phyloP scores from a whole-genome alignment of 202 grass and related monocot genomes.

The Dendrocalamus latiflorus region DNA sequence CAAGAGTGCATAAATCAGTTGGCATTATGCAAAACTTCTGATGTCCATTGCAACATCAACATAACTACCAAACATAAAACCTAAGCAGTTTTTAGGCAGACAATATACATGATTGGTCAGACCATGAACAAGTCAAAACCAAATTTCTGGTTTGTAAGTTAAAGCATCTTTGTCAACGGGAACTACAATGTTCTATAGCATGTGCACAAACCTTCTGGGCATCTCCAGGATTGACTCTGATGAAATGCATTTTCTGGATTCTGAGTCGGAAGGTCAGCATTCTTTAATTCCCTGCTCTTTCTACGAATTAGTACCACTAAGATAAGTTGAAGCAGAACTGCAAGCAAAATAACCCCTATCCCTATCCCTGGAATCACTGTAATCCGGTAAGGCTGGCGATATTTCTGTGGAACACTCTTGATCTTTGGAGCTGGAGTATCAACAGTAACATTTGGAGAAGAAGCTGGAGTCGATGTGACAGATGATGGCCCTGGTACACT shows the following conservation, averaged over 20 bases:
- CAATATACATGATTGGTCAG: too few species aligned
- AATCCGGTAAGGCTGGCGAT: slow-evolving; percentile 56
- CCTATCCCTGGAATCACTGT: slow-evolving; percentile 84
- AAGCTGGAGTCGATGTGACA: slow-evolving; percentile 48
- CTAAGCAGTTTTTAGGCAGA: too few species aligned
- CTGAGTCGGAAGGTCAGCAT: slow-evolving; percentile 41
- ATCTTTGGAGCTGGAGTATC: slow-evolving; percentile 50
- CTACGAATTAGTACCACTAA: slow-evolving; percentile 79
- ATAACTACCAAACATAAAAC: not conserved
- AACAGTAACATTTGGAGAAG: slow-evolving; percentile 54
- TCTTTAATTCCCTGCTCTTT: slow-evolving; percentile 78
- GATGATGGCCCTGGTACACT: slow-evolving; percentile 59
- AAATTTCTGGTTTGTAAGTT: too few species aligned
- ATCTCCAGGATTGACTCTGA: slow-evolving; percentile 58
- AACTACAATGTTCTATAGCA: too few species aligned
- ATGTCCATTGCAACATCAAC: not conserved
- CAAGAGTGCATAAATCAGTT: slow-evolving; percentile 6
- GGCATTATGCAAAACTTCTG: not conserved
- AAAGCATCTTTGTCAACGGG: too few species aligned
- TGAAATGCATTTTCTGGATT: slow-evolving; percentile 50
- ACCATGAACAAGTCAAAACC: too few species aligned
- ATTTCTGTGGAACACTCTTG: slow-evolving; percentile 30
- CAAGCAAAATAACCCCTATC: slow-evolving; percentile 72
- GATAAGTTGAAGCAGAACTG: slow-evolving; percentile 59
- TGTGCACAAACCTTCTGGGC: slow-evolving; percentile 59